A percentile compares a stretch with the other conserved stretches of the same genome.
Conservation (phyloP, 257 asterid species). For the Solanum pinnatisectum region DNA sequence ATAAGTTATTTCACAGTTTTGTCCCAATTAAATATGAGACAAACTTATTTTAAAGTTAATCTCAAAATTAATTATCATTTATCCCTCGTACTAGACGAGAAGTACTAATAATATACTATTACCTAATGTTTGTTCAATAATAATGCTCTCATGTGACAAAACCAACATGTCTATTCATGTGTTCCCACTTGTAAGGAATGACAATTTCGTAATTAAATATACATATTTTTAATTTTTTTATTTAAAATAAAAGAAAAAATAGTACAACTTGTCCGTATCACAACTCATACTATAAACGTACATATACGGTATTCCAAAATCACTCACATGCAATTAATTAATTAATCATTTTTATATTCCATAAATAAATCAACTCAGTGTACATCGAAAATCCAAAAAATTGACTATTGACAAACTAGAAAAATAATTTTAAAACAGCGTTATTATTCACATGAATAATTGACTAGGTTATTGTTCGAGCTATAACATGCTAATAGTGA, state of each 20-base stretch:
- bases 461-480: background rate
- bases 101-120: background rate
- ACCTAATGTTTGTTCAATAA: background rate
- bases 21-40: too few species aligned
- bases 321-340: slow-evolving; percentile 11
- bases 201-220: background rate
- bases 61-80: too few species aligned
- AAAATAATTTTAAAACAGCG: background rate
- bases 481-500: background rate
- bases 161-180: slow-evolving; percentile 10
- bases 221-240: background rate
- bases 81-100: background rate
- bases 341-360: background rate
- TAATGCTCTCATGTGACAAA: slow-evolving; percentile 14
- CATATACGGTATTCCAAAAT: slow-evolving; percentile 4
- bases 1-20: too few species aligned
- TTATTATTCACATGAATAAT: background rate
- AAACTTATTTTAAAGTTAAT: too few species aligned
- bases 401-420: background rate
- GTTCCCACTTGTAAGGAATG: slow-evolving; percentile 40
- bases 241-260: background rate
- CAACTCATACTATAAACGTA: slow-evolving; percentile 18
- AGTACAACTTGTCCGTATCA: slow-evolving; percentile 15
- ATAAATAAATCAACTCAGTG: background rate
- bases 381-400: background rate